phyloP scores from a whole-genome alignment of 345 rosid genomes.

The Rhizophora apiculata region DNA sequence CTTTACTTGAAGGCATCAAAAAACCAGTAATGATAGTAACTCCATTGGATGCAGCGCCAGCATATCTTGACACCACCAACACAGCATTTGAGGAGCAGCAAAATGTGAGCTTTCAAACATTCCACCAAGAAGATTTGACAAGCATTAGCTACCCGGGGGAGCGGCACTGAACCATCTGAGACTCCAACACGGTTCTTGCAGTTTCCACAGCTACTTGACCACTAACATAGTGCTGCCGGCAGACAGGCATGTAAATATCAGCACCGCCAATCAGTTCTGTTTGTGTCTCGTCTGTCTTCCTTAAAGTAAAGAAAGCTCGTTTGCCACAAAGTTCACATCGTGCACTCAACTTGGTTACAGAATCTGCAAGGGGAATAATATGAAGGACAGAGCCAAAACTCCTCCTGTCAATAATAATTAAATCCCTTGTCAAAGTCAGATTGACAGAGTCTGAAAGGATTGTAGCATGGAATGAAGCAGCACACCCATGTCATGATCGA shows the following conservation, averaged over 20 bases:
- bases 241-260: constrained; percentile 83
- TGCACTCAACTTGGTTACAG: constrained; percentile 74
- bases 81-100: too few species aligned
- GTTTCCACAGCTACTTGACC: constrained; percentile 72
- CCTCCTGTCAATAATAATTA: constrained; percentile 38
- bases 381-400: constrained; percentile 83
- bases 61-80: background rate
- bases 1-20: too few species aligned
- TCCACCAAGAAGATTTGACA: background rate
- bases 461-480: too few species aligned
- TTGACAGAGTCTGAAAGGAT: too few species aligned
- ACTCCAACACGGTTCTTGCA: constrained; percentile 56
- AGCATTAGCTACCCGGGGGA: constrained; percentile 12
- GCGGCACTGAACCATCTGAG: constrained; percentile 37
- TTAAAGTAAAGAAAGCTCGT: constrained; percentile 62
- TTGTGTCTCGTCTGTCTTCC: constrained; percentile 66
- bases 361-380: constrained; percentile 73
- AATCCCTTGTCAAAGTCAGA: background rate
- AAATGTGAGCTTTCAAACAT: background rate
- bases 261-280: constrained; percentile 78
- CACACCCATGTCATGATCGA: too few species aligned
- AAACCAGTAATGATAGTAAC: constrained; percentile 35
- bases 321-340: constrained; percentile 78
- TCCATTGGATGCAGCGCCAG: constrained; percentile 55
- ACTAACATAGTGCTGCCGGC: constrained; percentile 64